Conservation (phyloP, 176 grass and related monocot species). For the Secale cereale region DNA sequence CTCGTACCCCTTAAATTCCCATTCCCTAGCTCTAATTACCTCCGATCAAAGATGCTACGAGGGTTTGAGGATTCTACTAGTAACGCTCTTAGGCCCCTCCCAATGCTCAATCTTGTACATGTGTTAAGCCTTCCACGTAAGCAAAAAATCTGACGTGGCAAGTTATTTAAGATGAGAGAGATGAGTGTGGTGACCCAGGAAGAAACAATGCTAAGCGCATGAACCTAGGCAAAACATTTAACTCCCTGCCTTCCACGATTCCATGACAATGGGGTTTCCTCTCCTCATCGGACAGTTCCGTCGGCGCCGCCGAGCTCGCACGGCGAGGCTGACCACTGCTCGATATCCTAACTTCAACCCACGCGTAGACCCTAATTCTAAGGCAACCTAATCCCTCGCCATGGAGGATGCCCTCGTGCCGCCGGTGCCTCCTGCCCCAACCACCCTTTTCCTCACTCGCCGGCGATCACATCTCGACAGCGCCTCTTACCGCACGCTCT, state of each 20-base stretch:
- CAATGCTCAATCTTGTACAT: no score
- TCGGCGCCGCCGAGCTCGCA: constrained; percentile 16
- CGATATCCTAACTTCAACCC: constrained; percentile 1
- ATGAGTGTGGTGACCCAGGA: no score
- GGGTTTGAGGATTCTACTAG: no score
- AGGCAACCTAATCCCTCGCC: background rate
- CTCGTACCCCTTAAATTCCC: no score
- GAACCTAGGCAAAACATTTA: no score
- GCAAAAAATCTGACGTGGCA: no score
- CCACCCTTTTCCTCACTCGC: constrained; percentile 13
- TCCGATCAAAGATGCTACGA: no score
- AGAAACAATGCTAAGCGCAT: no score
- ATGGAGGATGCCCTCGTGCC: constrained; percentile 21
- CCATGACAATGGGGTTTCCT: background rate
- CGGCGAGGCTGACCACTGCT: background rate
- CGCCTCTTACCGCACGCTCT: constrained; percentile 62
- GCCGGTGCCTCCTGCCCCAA: background rate
- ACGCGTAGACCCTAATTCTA: background rate
- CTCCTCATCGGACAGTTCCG: background rate
- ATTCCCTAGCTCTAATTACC: no score
- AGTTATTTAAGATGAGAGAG: no score
- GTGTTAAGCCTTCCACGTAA: no score
- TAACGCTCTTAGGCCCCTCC: no score
- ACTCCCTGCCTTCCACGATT: background rate
- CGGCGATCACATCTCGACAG: constrained; percentile 73